Percentiles rank a stretch among this genome's conserved stretches.
Conservation (phyloP, 805 yeast genomes). For the Ogataea thermomethanolica region DNA sequence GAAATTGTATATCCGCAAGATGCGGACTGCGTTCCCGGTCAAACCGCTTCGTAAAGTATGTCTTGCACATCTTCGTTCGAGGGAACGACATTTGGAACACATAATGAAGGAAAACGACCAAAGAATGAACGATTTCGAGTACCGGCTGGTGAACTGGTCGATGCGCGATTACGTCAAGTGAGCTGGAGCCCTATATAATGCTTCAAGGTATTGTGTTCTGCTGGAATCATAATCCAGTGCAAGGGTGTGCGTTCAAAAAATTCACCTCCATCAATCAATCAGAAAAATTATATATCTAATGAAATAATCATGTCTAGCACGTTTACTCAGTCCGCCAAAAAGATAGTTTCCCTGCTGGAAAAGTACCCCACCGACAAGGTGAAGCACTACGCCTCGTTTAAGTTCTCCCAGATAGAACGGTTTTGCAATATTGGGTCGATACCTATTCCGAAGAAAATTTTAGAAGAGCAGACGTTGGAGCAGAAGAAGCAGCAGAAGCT, state of each 20-base stretch:
- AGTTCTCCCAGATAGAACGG: slow-evolving; percentile 59
- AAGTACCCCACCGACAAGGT: slow-evolving; percentile 67
- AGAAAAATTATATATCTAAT: slow-evolving; percentile 4
- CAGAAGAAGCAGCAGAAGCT: slow-evolving; percentile 36
- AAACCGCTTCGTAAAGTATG: slow-evolving; percentile 9
- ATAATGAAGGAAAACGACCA: slow-evolving; percentile 4
- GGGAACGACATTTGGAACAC: slow-evolving; percentile 5
- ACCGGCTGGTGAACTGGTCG: slow-evolving; percentile 12
- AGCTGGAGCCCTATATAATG: background rate
- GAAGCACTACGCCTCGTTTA: slow-evolving; percentile 67
- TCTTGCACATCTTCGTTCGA: slow-evolving; percentile 12
- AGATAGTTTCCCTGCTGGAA: slow-evolving; percentile 55
- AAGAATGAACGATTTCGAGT: slow-evolving; percentile 10
- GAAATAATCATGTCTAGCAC: slow-evolving; percentile 7
- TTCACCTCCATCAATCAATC: slow-evolving; percentile 4
- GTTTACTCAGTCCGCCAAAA: slow-evolving; percentile 37
- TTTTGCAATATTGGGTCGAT: slow-evolving; percentile 50
- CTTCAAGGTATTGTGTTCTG: background rate
- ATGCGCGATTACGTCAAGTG: background rate
- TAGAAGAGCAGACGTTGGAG: slow-evolving; percentile 31
- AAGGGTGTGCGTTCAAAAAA: slow-evolving; percentile 2
- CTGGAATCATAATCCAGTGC: slow-evolving; percentile 1
- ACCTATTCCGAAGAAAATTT: slow-evolving; percentile 36
- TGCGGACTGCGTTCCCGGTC: slow-evolving; percentile 2
- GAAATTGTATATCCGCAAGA: slow-evolving; percentile 16